Evolutionary conservation across 768 basidiomycete species (phyloP), one percentile per base, ranked within the genome.

Genomic region (Leccinum sublutescens): DNA sequence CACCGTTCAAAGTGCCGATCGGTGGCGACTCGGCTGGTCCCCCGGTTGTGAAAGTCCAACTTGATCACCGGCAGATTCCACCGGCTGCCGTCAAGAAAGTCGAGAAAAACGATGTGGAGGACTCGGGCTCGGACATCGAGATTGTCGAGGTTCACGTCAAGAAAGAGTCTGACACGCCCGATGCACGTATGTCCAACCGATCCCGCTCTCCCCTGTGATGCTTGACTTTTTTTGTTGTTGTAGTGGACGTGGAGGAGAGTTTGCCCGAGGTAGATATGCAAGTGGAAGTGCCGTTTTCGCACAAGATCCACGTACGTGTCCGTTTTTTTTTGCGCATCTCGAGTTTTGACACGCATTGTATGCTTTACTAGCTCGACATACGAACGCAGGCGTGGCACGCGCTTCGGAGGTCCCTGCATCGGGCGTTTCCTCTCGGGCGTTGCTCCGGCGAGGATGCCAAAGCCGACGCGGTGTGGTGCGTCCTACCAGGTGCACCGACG

Each of bases 281-380:
- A 50, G 67, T 81, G 0, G 80, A 83, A 33, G 59, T 49, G n/a
- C 63, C 61, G 29, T 74, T 73, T 60, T 82, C 80, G 17, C 75
- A 64, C 31, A 82, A 82, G 58, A 68, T 82, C 14, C 73, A 76
- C 1, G 80, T 82, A 36, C 8, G 68, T 58, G 3, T 4, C 49
- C 2, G 0, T 23, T 17, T 2, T 19, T 17, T 2, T 10, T 17
- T 17, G 12, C 1, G 12, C 34, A 1, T 25, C 17, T 50, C 17
- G 27, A 50, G 17, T 15, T 5, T 29, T 25, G 17, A 25, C 27
- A n/a, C 4, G 17, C 8, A 14, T 21, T 29, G 17, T 27, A 34
- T 34, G 5, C 12, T 34, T 34, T 33, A 29, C 9, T 29, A 83
- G 80, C 52, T 66, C 31, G 56, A 67, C 29, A 60, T 70, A 15